Evolutionary conservation across 2,329 filamentous ascomycete species (phyloP), one percentile per base, ranked within the genome.

Genomic region (Xylaria sp.): DNA sequence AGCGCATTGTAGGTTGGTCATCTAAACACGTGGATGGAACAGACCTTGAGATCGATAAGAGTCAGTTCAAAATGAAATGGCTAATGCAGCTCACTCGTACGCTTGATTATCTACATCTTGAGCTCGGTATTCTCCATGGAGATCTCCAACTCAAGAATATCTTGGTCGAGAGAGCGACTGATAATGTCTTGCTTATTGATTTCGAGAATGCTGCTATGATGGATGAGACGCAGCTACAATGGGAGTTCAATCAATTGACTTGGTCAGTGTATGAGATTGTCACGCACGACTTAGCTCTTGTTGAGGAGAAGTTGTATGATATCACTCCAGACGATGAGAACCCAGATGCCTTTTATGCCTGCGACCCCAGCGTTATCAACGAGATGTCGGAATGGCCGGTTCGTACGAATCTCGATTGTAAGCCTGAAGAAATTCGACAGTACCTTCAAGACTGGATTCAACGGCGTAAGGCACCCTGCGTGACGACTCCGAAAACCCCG

Each of bases 1-100:
- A 67, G 65, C 74, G 74, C 6, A 68, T 78, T 7, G 67, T 78
- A 60, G 74, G 75, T 26, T 78, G 78, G 57, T 73, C 74, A 28
- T 75, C 69, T 6, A 76, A 74, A 40, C 75, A 73, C 31, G 72
- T 78, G 9, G 56, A 72, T 36, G 74, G 75, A 23, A 63, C 69
- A 65, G 75, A 64, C 46, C 73, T 79, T n/a, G 70, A 63, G 11
- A 26, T 48, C 10, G 65, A 68, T 44, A 71, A 60, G 49, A 58
- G 56, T 23, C 53, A 54, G 7, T 71, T 71, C 46, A 69, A 70
- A 42, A 51, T 71, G 44, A 68, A 70, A 48, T 70, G 67, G 67
- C 42, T 72, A 13, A 42, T 28, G 11, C 70, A 72, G 48, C 54
- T 70, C 11, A 66, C 56, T 38, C 31, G 56, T 5, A 66, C 59